These are phyloP conservation scores for Lentinula novae-zelandiae DNA, from an alignment of 1,284 basidiomycete genomes.

Conservation along the genomic window DNA sequence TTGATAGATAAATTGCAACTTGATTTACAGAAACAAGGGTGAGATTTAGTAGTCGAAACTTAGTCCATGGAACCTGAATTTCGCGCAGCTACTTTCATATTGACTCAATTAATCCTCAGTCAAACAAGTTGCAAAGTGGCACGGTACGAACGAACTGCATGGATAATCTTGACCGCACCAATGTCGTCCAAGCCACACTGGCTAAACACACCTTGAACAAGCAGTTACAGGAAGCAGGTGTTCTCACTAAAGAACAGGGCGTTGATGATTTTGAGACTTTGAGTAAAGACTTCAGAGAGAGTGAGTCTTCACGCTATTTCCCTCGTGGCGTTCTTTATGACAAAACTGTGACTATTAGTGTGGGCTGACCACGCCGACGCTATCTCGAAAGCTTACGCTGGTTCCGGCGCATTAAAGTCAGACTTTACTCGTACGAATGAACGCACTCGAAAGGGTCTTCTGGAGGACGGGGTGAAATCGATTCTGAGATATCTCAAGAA, in stretches of 20 bases:
- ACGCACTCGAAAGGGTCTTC: constrained; percentile 73
- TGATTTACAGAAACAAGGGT: constrained; percentile 75
- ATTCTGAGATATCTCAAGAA: constrained; percentile 90
- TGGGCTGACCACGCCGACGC: constrained; percentile 98
- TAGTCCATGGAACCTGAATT: constrained; percentile 2
- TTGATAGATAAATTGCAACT: constrained; percentile 79
- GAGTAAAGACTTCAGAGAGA: constrained; percentile 83
- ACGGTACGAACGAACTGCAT: constrained; percentile 86
- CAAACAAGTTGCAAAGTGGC: constrained; percentile 59
- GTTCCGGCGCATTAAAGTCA: constrained; percentile 94
- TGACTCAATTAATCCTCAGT: constrained; percentile 39
- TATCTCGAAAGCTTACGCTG: constrained; percentile 90
- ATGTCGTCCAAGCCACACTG: constrained; percentile 89
- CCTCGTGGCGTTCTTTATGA: not conserved
- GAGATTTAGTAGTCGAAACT: constrained; percentile 19
- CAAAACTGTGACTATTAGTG: constrained; percentile 45
- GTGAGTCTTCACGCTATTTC: constrained; percentile 36
- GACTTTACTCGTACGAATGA: constrained; percentile 96
- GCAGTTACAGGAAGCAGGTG: constrained; percentile 73
- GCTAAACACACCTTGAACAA: constrained; percentile 82
- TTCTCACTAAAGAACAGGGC: constrained; percentile 65
- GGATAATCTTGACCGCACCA: constrained; percentile 97
- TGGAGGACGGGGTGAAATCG: constrained; percentile 90
- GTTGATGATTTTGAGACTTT: constrained; percentile 80
- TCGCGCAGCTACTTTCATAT: constrained; percentile 71